phyloP scores from a whole-genome alignment of 2,329 filamentous ascomycete genomes.

The Diaporthe aspalathi region DNA sequence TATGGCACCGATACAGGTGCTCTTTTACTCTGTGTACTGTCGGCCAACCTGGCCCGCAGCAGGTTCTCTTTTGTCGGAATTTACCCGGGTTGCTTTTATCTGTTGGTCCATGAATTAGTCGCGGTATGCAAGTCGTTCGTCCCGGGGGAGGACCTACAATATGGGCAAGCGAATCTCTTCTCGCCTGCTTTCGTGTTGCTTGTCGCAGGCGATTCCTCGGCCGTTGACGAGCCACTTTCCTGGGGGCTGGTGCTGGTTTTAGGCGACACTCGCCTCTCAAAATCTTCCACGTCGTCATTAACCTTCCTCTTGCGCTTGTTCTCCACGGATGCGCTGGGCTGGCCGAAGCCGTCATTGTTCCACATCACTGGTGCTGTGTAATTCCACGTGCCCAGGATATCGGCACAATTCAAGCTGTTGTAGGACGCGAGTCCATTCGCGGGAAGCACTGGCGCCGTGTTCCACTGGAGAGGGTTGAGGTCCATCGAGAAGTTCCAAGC shows the following conservation, averaged over 20 bases:
- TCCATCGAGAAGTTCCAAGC: conserved; percentile 34
- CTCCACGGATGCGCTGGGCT: conserved; percentile 3
- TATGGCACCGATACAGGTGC: conserved; percentile 39
- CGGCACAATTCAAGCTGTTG: conserved; percentile 35
- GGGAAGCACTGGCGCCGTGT: conserved; percentile 34
- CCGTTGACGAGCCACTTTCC: conserved; percentile 21
- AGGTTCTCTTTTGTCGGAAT: conserved; percentile 39
- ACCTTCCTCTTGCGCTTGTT: conserved; percentile 35
- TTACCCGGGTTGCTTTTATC: conserved; percentile 39
- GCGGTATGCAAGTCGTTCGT: background rate
- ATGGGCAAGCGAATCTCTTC: conserved; percentile 40
- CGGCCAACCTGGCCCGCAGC: conserved; percentile 40
- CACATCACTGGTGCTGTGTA: conserved; percentile 37
- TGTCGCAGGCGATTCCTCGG: conserved; percentile 32
- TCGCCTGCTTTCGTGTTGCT: conserved; percentile 17
- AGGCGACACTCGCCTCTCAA: conserved; percentile 34
- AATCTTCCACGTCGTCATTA: conserved; percentile 22
- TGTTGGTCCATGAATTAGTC: background rate
- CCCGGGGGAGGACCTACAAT: background rate
- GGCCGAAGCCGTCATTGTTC: conserved; percentile 7
- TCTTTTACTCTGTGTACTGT: conserved; percentile 40
- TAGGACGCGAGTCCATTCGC: background rate
- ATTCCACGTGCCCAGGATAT: conserved; percentile 36
- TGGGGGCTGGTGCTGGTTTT: conserved; percentile 33
- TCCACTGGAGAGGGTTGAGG: conserved; percentile 35